Base-by-base conservation (phyloP, 2,329 filamentous ascomycete genomes). In the Furcasterigmium furcatum region DNA sequence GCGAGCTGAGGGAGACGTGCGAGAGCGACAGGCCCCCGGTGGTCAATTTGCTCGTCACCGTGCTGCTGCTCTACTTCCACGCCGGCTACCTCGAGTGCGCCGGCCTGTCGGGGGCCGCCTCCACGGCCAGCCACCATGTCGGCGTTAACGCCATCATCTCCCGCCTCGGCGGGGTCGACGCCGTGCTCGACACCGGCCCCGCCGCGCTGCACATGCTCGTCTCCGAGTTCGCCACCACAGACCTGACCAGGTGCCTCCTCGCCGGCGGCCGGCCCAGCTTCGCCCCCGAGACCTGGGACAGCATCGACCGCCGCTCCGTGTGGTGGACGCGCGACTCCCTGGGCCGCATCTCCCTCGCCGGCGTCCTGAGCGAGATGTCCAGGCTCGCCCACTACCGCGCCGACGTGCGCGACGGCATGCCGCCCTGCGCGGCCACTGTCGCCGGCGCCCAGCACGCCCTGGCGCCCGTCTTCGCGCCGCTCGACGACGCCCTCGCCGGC, bases 151-250 rank as follows among this genome's bases (percentile, higher is more conserved):
- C 66, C 2, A 67, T 69, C 3, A 48, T 69, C 2, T 55, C 58
- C 20, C 56, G 56, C 8, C 51, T 65, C 1, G 62, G 62, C 0
- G 62, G 61, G 9, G 57, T 64, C 38, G 49, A 53, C 0, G n/a
- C 47, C 0, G 58, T 62, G 0, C 22, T 65, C 2, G 47, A 43
- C 2, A 55, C 49, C 4, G 53, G 59, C 1, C 60, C 58, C 5
- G 59, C 63, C 13, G 54, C 62, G 1, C 48, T 64, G 2, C 60
- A 68, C 12, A 56, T 73, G 52, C 66, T 73, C 25, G 46, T 72
- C 5, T 71, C 70, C 0, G 68, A 71, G 34, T 73, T 72, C 34
- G 62, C 62, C 2, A 70, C 70, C 0, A 65, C 68, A 41, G 70
- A 73, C 45, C 57, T 73, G 6, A 72, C 68, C 1, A 62, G 66